phyloP scores from a whole-genome alignment of 805 yeast genomes.

The Limtongozyma cylindracea region DNA sequence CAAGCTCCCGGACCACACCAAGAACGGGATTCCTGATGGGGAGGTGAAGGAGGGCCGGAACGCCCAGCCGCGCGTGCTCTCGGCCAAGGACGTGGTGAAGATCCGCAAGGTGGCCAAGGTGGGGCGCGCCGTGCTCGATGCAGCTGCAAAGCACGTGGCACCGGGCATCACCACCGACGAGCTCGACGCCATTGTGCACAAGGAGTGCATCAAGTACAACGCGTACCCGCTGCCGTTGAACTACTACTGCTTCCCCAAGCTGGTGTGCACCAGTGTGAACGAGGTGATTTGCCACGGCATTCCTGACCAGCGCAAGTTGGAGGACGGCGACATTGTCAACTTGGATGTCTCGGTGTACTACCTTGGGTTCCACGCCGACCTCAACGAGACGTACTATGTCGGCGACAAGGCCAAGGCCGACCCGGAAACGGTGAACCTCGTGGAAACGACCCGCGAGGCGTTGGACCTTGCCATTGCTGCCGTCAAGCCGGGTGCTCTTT shows the following conservation, averaged over 20 bases:
- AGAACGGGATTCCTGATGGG: constrained; percentile 47
- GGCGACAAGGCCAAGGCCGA: constrained; percentile 71
- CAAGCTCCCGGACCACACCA: constrained; percentile 63
- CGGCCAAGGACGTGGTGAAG: constrained; percentile 43
- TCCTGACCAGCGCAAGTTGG: constrained; percentile 67
- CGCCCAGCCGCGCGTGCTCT: constrained; percentile 35
- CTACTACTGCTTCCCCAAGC: constrained; percentile 82
- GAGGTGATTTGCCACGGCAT: constrained; percentile 95
- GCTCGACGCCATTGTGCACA: constrained; percentile 65
- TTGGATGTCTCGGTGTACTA: constrained; percentile 70
- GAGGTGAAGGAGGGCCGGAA: constrained; percentile 55
- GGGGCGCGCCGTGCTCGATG: constrained; percentile 77
- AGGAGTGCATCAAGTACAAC: constrained; percentile 67
- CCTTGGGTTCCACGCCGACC: constrained; percentile 80
- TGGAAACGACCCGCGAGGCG: constrained; percentile 71
- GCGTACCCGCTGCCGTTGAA: constrained; percentile 91
- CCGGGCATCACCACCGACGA: constrained; percentile 92
- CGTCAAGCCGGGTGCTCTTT: constrained; percentile 81
- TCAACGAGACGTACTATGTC: constrained; percentile 91
- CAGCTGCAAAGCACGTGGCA: constrained; percentile 56
- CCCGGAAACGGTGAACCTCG: constrained; percentile 65
- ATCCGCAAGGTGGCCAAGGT: constrained; percentile 52
- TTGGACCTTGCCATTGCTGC: constrained; percentile 58
- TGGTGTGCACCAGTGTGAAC: constrained; percentile 81
- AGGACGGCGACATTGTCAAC: constrained; percentile 90